Evolutionary conservation across 140 eudicot genomes (phyloP), one percentile per base, ranked within the genome.

Genomic region (Anethum foeniculum): DNA sequence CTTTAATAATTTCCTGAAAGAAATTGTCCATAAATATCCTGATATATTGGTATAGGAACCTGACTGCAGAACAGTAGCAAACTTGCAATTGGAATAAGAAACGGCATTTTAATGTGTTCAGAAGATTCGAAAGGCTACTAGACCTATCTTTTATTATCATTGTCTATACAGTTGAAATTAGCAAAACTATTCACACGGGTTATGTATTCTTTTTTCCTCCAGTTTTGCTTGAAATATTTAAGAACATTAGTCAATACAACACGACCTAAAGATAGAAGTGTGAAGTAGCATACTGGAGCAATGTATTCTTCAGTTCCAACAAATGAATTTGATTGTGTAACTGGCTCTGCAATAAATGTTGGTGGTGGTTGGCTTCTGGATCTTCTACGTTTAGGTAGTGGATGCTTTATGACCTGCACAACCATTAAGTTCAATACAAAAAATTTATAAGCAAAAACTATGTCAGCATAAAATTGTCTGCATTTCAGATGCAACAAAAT

Each of bases 271-370:
- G 79, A 64, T 25, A 43, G 48, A 75, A 18, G 75, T 27, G 38
- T 16, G n/a, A 46, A 75, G 23, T 28, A 3, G 51, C 94, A 68
- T 90, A 95, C 99, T 82, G 99, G 99, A 79, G 99, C 97, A 85
- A 95, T 95, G 80, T 95, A 95, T 87, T 92, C 97, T 87, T 95
- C 99, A 36, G 99, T 95, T 75, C 99, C 99, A 77, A 95, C 99
- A 85, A 95, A 95, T 46, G 99, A 95, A 87, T 95, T 95, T 68
- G 99, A 95, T 74, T 95, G 99, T 46, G 96, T 86, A 71, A 72
- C 79, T 36, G 99, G 99, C 82, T 89, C 97, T 62, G 97, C 97
- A 80, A 92, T 87, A 73, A 95, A 89, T 47, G 85, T 83, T 7
- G 99, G 99, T 64, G 99, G 97, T 67, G 91, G 92, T 76, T 89